Conservation (phyloP, 2,329 filamentous ascomycete genomes). For the Fusarium coicis region DNA sequence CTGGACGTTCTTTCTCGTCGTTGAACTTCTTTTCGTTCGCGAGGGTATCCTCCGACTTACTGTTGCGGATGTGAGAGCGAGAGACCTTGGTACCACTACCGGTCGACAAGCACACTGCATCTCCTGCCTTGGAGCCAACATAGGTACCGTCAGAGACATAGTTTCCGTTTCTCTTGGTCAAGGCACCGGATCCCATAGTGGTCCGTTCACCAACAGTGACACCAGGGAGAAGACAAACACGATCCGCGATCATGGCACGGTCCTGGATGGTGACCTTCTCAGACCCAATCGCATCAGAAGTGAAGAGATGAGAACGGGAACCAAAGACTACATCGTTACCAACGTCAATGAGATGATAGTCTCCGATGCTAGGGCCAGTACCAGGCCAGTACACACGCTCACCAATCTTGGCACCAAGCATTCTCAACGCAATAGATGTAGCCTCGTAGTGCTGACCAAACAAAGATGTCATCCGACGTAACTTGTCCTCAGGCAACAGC, state of each 20-base stretch:
- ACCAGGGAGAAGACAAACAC: not conserved
- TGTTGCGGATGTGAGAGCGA: not conserved
- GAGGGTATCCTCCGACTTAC: not conserved
- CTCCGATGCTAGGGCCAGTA: not conserved
- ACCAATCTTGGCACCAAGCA: not conserved
- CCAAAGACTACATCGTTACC: slow-evolving; percentile 9
- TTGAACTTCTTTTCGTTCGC: not conserved
- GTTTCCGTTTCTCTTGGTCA: not conserved
- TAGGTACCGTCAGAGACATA: not conserved
- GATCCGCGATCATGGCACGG: slow-evolving; percentile 12
- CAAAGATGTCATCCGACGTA: not conserved
- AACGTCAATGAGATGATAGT: not conserved
- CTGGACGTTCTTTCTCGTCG: not conserved
- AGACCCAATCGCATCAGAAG: not conserved
- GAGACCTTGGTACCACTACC: not conserved
- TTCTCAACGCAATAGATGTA: not conserved
- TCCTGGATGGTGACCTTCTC: not conserved
- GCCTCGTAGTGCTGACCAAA: slow-evolving; percentile 12
- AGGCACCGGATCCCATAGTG: not conserved
- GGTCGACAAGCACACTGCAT: not conserved
- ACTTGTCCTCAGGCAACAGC: not conserved
- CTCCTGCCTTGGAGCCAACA: not conserved
- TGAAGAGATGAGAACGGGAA: not conserved
- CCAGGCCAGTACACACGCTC: slow-evolving; percentile 15
- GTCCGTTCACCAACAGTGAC: not conserved